Evolutionary conservation across 805 yeast genomes (phyloP), one percentile per base, ranked within the genome.

Genomic region (Candida orba): DNA sequence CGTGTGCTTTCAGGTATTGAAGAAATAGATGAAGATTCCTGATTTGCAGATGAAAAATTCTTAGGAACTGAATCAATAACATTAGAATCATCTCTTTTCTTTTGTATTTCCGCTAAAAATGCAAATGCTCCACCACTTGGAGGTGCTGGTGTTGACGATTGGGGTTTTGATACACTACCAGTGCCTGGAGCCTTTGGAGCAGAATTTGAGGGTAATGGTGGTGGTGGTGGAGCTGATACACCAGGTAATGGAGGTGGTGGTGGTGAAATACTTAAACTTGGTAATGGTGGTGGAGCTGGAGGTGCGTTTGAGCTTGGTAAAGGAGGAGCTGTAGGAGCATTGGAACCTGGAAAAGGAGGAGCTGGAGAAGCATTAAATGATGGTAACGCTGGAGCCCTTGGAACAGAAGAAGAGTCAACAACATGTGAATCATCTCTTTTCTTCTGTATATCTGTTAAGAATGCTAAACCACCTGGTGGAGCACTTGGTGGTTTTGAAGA

Each of bases 51-150:
- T 17, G 36, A 18, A 18, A 13, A 15, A 9, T 18, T 18, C 8
- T 6, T 25, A 4, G 44, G 37, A 22, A 59, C 60, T 2, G 62
- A 56, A 43, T 70, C 78, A 15, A 78, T 66, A 12, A 75, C 80
- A 57, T 66, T 56, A 1, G 70, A 45, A 18, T 78, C 79, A 48
- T 72, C 69, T 56, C 83, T 66, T 55, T 72, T 75, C 34, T 73
- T 69, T 48, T 77, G 76, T 39, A 79, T 78, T 46, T 78, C 76
- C 1, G 78, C 78, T 39, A 78, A 64, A 51, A 79, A 78, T 6
- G 85, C 84, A 18, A 78, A 54, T 0, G 67, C 72, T 5, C 40
- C 40, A 22, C 30, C 37, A 15, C 60, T 57, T 18, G 53, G 45
- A 8, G 54, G 48, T n/a, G 58, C 50, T 2, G 59, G 50, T 20